phyloP scores from a whole-genome alignment of 1,284 basidiomycete species.

The Malassezia obtusa region DNA sequence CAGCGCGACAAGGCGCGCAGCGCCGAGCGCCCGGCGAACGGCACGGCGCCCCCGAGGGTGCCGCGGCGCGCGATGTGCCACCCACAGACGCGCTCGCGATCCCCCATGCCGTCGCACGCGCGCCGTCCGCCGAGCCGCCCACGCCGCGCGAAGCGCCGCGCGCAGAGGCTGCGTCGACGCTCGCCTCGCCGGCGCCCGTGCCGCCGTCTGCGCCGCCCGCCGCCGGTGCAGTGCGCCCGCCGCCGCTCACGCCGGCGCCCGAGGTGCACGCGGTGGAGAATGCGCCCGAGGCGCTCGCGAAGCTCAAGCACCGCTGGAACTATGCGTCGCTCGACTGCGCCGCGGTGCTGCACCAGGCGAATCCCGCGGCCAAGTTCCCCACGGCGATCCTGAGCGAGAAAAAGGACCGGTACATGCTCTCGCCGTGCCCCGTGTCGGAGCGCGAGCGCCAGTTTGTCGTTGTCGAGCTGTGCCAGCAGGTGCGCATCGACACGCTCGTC shows the following conservation, averaged over 20 bases:
- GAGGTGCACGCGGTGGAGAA: constrained; percentile 20
- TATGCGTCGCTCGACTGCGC: constrained; percentile 89
- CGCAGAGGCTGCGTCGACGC: background rate
- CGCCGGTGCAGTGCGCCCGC: background rate
- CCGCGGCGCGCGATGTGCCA: background rate
- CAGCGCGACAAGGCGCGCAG: constrained; percentile 9
- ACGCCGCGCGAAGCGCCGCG: background rate
- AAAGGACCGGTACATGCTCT: constrained; percentile 93
- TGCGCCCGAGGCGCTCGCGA: constrained; percentile 22
- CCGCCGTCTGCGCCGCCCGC: background rate
- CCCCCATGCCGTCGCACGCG: background rate
- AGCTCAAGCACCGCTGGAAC: constrained; percentile 59
- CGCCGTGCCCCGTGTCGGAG: constrained; percentile 61
- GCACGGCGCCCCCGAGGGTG: background rate
- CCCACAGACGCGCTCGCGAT: too few species aligned
- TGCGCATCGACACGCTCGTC: constrained; percentile 88
- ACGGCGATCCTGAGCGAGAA: constrained; percentile 76
- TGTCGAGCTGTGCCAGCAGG: constrained; percentile 93
- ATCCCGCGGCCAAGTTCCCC: constrained; percentile 71
- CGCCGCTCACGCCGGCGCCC: background rate
- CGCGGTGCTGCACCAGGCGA: constrained; percentile 75
- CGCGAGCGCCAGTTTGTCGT: constrained; percentile 64
- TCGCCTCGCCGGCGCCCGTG: background rate
- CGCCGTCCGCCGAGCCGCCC: background rate
- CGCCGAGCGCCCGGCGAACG: too few species aligned